Evolutionary conservation across 371 early-diverging fungal genomes (phyloP), one percentile per base, ranked within the genome.

Genomic region (Mucor plumbeus): DNA sequence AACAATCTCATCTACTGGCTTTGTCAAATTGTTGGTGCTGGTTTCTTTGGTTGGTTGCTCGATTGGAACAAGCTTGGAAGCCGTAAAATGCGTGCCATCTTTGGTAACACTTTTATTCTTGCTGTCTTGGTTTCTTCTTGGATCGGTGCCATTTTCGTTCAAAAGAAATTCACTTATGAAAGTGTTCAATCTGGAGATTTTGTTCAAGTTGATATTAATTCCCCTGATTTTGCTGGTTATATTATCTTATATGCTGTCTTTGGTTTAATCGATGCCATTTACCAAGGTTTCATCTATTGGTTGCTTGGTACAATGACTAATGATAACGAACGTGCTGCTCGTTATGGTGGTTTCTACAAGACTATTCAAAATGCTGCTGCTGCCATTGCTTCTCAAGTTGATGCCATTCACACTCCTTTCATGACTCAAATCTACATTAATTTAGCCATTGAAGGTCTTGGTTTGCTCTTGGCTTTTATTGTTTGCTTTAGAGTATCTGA

Each of bases 331-430:
- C 71, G 82, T 65, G 82, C 90, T 54, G 85, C 93, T 33, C 85
- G 90, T 59, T 92, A 87, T 70, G 88, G 88, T 65, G 94, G 94
- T 7, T 92, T 88, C 80, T 93, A 93, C 86, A 93, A 93, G 84
- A 90, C 90, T 36, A 85, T 91, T 70, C 94, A 93, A 81, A 89
- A 89, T 54, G 76, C 77, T 44, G 70, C 69, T 33, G 67, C 68
- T 56, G 75, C 77, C 47, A 71, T 74, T 66, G 73, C 75, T 54
- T 60, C 77, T 67, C 79, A 79, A 54, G 72, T 79, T 0, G 79
- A 79, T 68, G 74, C 74, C 59, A 75, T 88, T 26, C 75, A 87
- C 36, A 64, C 69, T 14, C 77, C 73, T 7, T 77, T 63, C 60
- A 69, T 73, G 66, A 71, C 71, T 17, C 74, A 74, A 44, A 48